These are phyloP conservation scores for Juglanconis sp. DNA, from an alignment of 2,329 filamentous ascomycete genomes.

Conservation along the genomic window DNA sequence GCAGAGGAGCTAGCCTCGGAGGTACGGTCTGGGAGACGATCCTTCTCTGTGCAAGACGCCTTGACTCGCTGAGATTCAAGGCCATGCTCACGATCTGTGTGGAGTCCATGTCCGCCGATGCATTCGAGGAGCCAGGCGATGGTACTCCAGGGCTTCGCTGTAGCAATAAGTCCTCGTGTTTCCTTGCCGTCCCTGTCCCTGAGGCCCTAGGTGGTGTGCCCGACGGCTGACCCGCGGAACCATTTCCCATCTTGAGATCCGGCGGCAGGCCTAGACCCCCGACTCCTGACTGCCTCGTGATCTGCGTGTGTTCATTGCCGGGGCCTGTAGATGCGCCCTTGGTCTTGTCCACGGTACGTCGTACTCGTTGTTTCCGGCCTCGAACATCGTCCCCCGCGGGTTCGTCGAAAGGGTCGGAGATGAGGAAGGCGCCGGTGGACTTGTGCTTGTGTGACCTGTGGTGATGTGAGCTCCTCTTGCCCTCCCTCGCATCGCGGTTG, in stretches of 20 bases:
- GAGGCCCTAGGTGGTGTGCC: constrained; percentile 7
- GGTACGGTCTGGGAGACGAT: constrained; percentile 50
- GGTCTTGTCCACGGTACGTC: constrained; percentile 11
- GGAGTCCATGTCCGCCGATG: constrained; percentile 66
- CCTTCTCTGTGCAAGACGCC: constrained; percentile 60
- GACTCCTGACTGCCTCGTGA: constrained; percentile 2
- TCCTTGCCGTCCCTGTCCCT: not conserved
- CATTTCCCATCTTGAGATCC: not conserved
- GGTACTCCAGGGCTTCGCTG: constrained; percentile 25
- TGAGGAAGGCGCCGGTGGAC: constrained; percentile 49
- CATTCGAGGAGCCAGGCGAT: constrained; percentile 24
- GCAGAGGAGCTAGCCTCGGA: constrained; percentile 49
- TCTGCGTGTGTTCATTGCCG: constrained; percentile 1
- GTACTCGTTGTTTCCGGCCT: constrained; percentile 18
- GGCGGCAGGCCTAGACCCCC: constrained; percentile 1
- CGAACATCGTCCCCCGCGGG: constrained; percentile 30
- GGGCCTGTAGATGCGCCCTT: constrained; percentile 10
- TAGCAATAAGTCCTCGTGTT: constrained; percentile 23
- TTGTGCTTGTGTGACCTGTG: constrained; percentile 39
- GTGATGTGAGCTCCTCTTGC: constrained; percentile 12
- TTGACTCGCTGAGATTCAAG: constrained; percentile 79
- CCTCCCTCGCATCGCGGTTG: not conserved
- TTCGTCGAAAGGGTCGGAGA: constrained; percentile 39
- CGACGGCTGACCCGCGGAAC: constrained; percentile 4
- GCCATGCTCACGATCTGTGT: constrained; percentile 92